Percentiles rank a stretch among this genome's conserved stretches.
phyloP scores from a whole-genome alignment of 1,284 basidiomycete species.

The Malassezia restricta region DNA sequence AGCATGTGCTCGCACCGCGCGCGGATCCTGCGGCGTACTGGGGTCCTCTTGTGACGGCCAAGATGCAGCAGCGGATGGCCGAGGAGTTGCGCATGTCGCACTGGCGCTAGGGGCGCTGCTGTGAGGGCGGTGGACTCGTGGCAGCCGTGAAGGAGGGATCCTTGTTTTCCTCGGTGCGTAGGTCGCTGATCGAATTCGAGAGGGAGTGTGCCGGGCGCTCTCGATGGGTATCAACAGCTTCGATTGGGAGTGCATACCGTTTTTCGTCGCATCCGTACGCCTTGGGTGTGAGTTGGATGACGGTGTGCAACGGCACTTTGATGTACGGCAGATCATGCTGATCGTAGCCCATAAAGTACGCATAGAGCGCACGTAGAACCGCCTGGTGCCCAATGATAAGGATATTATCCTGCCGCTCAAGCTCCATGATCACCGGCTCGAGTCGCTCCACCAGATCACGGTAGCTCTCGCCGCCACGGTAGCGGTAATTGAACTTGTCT shows the following conservation, averaged over 20 bases:
- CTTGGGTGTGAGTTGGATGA: slow-evolving; percentile 92
- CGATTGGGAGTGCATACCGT: slow-evolving; percentile 52
- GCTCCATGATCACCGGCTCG: slow-evolving; percentile 97
- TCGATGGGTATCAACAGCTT: slow-evolving; percentile 43
- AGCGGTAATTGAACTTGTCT: slow-evolving; percentile 99
- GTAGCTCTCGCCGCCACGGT: slow-evolving; percentile 81
- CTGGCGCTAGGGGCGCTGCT: slow-evolving; percentile 6
- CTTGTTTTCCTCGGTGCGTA: neutral
- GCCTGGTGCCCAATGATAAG: slow-evolving; percentile 91
- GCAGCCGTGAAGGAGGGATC: neutral
- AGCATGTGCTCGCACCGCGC: slow-evolving; percentile 28
- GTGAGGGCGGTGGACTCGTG: slow-evolving; percentile 1
- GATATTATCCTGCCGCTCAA: slow-evolving; percentile 93
- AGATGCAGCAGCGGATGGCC: slow-evolving; percentile 31
- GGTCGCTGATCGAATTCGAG: neutral
- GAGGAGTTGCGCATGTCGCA: slow-evolving; percentile 24
- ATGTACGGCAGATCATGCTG: slow-evolving; percentile 95
- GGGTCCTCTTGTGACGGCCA: slow-evolving; percentile 27
- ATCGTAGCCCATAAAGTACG: slow-evolving; percentile 82
- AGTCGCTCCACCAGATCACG: slow-evolving; percentile 79
- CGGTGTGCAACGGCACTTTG: slow-evolving; percentile 74
- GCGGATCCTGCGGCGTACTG: slow-evolving; percentile 35
- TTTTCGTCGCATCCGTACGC: slow-evolving; percentile 99
- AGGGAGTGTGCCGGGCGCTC: slow-evolving; percentile 22
- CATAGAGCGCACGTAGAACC: slow-evolving; percentile 52